Percentiles rank a stretch among this genome's conserved stretches.
These are phyloP conservation scores for Lichina pygmaea DNA, from an alignment of 495 filamentous ascomycete species.

Conservation along the genomic window DNA sequence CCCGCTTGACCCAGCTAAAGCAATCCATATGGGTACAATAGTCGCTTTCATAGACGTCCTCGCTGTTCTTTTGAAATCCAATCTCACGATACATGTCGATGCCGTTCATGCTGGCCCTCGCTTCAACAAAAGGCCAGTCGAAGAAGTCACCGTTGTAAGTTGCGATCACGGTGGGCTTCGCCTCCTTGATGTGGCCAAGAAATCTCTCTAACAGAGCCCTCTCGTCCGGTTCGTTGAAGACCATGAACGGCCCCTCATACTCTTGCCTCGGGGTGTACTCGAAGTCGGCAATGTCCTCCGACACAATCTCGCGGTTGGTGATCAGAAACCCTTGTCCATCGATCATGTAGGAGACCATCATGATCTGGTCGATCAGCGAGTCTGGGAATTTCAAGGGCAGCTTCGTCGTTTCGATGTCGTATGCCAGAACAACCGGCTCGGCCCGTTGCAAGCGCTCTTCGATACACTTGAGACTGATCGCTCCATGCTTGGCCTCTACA, in stretches of 20 bases:
- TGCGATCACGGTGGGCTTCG: slow-evolving; percentile 82
- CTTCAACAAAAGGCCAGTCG: slow-evolving; percentile 98
- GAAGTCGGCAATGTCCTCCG: slow-evolving; percentile 92
- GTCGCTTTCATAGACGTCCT: slow-evolving; percentile 85
- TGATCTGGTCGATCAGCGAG: slow-evolving; percentile 80
- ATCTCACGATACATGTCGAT: slow-evolving; percentile 99
- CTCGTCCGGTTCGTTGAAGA: slow-evolving; percentile 95
- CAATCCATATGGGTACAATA: slow-evolving; percentile 98
- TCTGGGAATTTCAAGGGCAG: slow-evolving; percentile 96
- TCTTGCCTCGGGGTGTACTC: slow-evolving; percentile 95
- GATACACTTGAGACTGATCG: slow-evolving; percentile 52
- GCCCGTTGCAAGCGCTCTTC: slow-evolving; percentile 72
- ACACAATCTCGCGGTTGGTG: slow-evolving; percentile 93
- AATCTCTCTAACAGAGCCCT: slow-evolving; percentile 71
- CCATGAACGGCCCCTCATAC: slow-evolving; percentile 80
- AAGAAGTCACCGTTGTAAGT: slow-evolving; percentile 99
- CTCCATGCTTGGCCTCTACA: slow-evolving; percentile 79
- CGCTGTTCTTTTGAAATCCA: slow-evolving; percentile 78
- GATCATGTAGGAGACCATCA: slow-evolving; percentile 99
- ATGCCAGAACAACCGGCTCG: slow-evolving; percentile 89
- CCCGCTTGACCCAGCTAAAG: slow-evolving; percentile 94
- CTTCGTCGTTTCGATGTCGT: slow-evolving; percentile 96
- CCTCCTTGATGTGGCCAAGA: slow-evolving; percentile 85
- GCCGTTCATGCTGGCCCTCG: slow-evolving; percentile 72
- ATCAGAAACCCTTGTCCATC: slow-evolving; percentile 96